Conservation (phyloP, 2,329 filamentous ascomycete genomes). For the Emmonsiellopsis sp. region DNA sequence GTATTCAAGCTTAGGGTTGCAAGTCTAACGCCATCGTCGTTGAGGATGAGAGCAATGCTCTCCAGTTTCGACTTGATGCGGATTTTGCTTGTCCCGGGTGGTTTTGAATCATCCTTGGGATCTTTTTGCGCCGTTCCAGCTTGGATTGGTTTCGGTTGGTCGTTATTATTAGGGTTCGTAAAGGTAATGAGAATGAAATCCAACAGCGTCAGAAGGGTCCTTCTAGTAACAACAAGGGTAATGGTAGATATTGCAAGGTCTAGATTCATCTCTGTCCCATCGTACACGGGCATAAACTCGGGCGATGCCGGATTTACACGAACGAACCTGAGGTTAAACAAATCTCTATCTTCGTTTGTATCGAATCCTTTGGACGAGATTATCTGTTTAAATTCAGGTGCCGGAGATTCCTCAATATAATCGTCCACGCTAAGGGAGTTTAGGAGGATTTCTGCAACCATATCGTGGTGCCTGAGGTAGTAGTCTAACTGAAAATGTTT, state of each 20-base stretch:
- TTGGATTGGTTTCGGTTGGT: conserved; percentile 20
- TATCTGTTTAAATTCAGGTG: conserved; percentile 85
- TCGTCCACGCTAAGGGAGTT: conserved; percentile 85
- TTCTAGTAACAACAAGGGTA: conserved; percentile 87
- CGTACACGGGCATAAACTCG: conserved; percentile 84
- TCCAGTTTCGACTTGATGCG: conserved; percentile 89
- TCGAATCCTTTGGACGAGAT: conserved; percentile 77
- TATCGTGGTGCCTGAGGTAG: conserved; percentile 80
- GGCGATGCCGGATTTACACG: conserved; percentile 86
- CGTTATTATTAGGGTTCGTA: conserved; percentile 49
- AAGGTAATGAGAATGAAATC: conserved; percentile 95
- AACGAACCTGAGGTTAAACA: conserved; percentile 81
- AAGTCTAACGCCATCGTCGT: conserved; percentile 92
- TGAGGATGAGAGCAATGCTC: conserved; percentile 86
- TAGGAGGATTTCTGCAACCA: conserved; percentile 83
- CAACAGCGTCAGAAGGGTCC: conserved; percentile 79
- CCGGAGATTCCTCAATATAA: conserved; percentile 76
- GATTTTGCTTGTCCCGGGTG: conserved; percentile 58
- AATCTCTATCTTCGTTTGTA: conserved; percentile 62
- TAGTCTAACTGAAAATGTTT: conserved; percentile 82
- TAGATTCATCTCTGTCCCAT: conserved; percentile 88
- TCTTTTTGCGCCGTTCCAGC: conserved; percentile 21
- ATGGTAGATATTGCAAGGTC: conserved; percentile 89
- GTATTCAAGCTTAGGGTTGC: conserved; percentile 89
- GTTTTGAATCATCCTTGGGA: conserved; percentile 16